Base-by-base conservation (phyloP, 495 filamentous ascomycete genomes). In the Umbilicaria muhlenbergii region DNA sequence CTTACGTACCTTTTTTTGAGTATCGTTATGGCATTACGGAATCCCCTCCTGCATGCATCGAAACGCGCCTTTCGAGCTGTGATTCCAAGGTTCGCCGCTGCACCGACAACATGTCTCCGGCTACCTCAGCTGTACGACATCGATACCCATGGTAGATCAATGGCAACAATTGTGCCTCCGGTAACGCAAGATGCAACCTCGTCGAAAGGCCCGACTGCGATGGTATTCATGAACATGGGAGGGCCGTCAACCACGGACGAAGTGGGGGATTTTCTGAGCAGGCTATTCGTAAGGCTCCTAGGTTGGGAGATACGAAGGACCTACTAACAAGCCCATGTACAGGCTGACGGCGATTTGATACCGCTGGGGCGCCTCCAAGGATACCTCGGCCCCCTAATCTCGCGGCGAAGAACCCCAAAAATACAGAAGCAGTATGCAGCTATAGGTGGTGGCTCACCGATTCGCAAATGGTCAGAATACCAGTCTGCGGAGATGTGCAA, bases 181-280 rank as follows among this genome's bases (percentile, higher is more conserved):
- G 82, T 86, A 4, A 84, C 79, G 4, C 81, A 86, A 55, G 67
- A 81, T 73, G 56, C 64, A 3, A 68, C 68, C 1, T 64, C 73
- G 12, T 69, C 75, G 0, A 75, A 78, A 56, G 78, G 78, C 1
- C 78, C 78, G 5, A 99, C 92, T 0, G 92, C 92, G 34, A 94
- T 99, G 74, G 89, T 99, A 5, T 94, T 99, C 49, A 73, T 99
- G 60, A 99, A 99, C 65, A 99, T 99, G 92, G 92, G 92, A 43
- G 92, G 92, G 10, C 92, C 92, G 6, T 86, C 86, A 12, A 94
- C 82, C 5, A 77, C 78, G 11, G 69, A 79, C 44, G 86, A 96
- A 67, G 92, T 99, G 15, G 78, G 78, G 46, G 77, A 80, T 57
- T 99, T 96, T 51, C 70, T 99, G n/a, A 91, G 80, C 63, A 74